Conservation (phyloP, 495 filamentous ascomycete species). For the Corynascus novoguineensis region DNA sequence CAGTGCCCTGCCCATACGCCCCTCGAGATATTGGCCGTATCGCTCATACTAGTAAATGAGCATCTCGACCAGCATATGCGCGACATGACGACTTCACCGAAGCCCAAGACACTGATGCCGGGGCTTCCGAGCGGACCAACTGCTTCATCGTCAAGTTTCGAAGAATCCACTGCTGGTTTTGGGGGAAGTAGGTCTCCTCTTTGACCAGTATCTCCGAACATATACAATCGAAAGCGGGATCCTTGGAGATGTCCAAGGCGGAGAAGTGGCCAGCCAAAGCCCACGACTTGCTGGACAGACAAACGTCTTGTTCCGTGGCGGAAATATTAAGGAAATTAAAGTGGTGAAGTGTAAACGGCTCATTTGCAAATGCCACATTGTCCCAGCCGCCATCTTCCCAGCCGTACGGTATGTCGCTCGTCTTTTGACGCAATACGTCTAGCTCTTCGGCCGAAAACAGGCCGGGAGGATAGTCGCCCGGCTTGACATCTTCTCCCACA, state of each 20-base stretch:
- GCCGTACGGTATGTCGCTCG: neutral
- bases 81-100: slow-evolving; percentile 18
- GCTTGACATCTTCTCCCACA: neutral
- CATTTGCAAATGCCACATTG: neutral
- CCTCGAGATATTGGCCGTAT: slow-evolving; percentile 6
- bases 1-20: slow-evolving; percentile 27
- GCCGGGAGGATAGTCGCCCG: slow-evolving; percentile 6
- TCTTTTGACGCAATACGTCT: neutral
- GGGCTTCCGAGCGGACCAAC: slow-evolving; percentile 27
- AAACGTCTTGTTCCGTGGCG: neutral
- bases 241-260: slow-evolving; percentile 5
- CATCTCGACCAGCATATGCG: slow-evolving; percentile 20
- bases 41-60: neutral
- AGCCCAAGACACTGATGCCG: slow-evolving; percentile 15
- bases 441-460: slow-evolving; percentile 10
- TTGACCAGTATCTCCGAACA: slow-evolving; percentile 1
- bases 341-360: slow-evolving; percentile 4
- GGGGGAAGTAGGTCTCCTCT: slow-evolving; percentile 19
- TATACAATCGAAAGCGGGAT: slow-evolving; percentile 8
- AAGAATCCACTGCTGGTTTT: slow-evolving; percentile 29
- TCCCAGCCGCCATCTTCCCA: too few relatives aligned
- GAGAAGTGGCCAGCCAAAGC: neutral
- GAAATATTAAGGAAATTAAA: slow-evolving; percentile 1
- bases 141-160: slow-evolving; percentile 29
- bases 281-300: neutral